Evolutionary conservation across 192 early-diverging fungal genomes (phyloP), one percentile per base, ranked within the genome.

Genomic region (Coemansia sp.): DNA sequence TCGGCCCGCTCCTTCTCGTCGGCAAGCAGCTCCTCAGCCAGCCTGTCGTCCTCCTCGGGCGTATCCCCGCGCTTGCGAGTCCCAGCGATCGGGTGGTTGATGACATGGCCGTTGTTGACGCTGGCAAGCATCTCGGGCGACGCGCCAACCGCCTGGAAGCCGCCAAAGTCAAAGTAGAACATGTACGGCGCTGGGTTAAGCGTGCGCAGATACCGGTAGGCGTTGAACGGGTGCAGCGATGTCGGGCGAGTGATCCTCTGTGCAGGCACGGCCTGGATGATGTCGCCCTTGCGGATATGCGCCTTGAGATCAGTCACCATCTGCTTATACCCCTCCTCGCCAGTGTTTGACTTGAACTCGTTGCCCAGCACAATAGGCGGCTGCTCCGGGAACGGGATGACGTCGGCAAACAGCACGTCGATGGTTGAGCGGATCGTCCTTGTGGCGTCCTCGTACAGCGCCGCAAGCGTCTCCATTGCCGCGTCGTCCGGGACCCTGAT

Each of bases 101-200:
- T 91, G 2, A 94, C 95, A 8, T 85, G 77, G 14, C 88, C 85
- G 48, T 89, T 82, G 53, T 92, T 85, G 19, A 99, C 96, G 67
- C 93, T 94, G 38, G 93, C 90, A 48, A 99, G 84, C 91, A 98
- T 95, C 79, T 99, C 97, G 14, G 97, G 97, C 19, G 95, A 97
- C 3, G 97, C 97, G 15, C 97, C 97, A 32, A 98, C 97, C 19
- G 97, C 82, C 69, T 95, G 91, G 70, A 97, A 98, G 56, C 88
- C 93, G 50, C 90, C 88, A 54, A 99, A 79, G 70, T 98, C 89
- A 66, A 99, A 86, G 76, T 98, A 99, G 74, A 99, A 99, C 95
- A 99, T 96, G 79, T 99, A 99, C 20, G 97, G 97, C 8, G 95
- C 97, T n/a, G 97, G 97, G 71, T 98, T 99, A 53, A 98, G 79